These are phyloP conservation scores for Schizophyllum commune DNA, from an alignment of 1,284 basidiomycete species.

Conservation along the genomic window DNA sequence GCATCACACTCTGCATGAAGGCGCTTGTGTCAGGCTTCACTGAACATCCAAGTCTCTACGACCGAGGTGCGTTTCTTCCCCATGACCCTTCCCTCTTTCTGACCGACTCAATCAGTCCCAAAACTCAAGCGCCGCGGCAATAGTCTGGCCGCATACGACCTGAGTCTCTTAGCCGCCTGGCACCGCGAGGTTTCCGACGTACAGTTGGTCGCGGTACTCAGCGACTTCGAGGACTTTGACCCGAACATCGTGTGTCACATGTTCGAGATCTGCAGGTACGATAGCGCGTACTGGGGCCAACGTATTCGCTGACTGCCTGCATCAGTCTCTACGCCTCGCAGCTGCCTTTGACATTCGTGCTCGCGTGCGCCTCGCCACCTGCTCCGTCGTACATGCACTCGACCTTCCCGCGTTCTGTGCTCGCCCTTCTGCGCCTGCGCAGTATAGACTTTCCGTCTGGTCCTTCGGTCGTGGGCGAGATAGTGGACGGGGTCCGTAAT, in stretches of 20 bases:
- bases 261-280: slow-evolving; percentile 60
- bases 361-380: slow-evolving; percentile 49
- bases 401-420: slow-evolving; percentile 47
- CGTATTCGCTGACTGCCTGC: background rate
- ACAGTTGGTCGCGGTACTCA: slow-evolving; percentile 48
- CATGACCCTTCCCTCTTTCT: slow-evolving; percentile 32
- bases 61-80: slow-evolving; percentile 18
- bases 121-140: slow-evolving; percentile 15
- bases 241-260: slow-evolving; percentile 51
- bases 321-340: slow-evolving; percentile 34
- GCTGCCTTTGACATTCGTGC: slow-evolving; percentile 53
- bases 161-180: slow-evolving; percentile 51
- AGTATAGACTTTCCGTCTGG: slow-evolving; percentile 42
- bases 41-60: background rate
- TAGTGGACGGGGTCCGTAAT: slow-evolving; percentile 40
- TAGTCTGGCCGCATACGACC: slow-evolving; percentile 53
- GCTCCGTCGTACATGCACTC: slow-evolving; percentile 50
- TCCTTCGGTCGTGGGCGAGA: slow-evolving; percentile 34
- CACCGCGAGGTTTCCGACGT: slow-evolving; percentile 19
- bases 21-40: slow-evolving; percentile 25
- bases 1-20: slow-evolving; percentile 7
- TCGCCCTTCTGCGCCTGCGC: slow-evolving; percentile 49
- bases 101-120: slow-evolving; percentile 33
- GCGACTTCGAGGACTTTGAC: slow-evolving; percentile 67
- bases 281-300: background rate